Base-by-base conservation (phyloP, 106 monocot genomes). In the Amphibolis antarctica region DNA sequence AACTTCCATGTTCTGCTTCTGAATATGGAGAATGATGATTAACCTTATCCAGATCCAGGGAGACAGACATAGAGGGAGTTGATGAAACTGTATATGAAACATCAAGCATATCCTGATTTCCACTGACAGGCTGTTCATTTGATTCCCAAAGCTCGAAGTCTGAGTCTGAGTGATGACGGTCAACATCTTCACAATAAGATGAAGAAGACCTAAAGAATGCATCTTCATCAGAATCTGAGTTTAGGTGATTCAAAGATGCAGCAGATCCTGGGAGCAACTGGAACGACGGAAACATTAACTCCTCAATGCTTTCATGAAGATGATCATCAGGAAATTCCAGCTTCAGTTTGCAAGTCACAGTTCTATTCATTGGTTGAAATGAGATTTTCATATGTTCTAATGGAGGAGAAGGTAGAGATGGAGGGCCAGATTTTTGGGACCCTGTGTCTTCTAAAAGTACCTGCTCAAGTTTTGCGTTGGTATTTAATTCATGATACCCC, bases 381-480 rank as follows among this genome's bases (percentile, higher is more conserved):
- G 90, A 91, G 44, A 91, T 72, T 66, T 99, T 91, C 91, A 99
- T 99, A 28, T 80, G 79, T 62, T 99, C 83, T n/a, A 99, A 69
- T 19, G 91, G 98, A 21, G 91, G 91, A 44, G 92, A 93, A 11
- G 85, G 88, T 22, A 87, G 91, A 28, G 73, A 66, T 28, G 79
- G n/a, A n/a, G n/a, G 64, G 58, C 62, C 83, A 73, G 70, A 76
- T 17, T 58, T 66, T 51, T 44, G 21, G 31, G 62, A 61, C 66
- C 43, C 30, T 21, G 67, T 66, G 11, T 53, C 69, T 51, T 66
- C 64, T 29, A 66, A 21, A 21, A 60, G 55, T 66, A 23, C 65
- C 19, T 19, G 19, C 42, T 52, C 64, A 42, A 63, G 53, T 21
- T 74, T 73, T 57, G 80, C 77, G 55, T 57, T 52, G 25, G 51